phyloP scores from a whole-genome alignment of 2,329 filamentous ascomycete genomes.

The Colletotrichum spaethianum region DNA sequence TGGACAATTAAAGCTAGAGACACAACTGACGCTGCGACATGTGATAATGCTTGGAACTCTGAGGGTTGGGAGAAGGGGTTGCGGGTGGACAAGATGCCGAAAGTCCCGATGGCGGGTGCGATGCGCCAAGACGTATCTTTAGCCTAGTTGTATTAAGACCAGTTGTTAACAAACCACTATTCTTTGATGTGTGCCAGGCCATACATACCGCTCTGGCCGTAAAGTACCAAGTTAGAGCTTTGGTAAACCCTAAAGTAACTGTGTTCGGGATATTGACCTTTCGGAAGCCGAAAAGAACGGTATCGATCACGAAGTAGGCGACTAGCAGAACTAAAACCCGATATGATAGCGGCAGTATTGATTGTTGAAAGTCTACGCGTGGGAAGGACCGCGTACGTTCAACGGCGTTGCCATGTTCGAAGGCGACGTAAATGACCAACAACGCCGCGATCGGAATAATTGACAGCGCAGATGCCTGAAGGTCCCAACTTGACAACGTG shows the following conservation, averaged over 20 bases:
- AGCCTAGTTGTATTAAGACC: not conserved
- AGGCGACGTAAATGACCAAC: not conserved
- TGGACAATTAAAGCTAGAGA: not conserved
- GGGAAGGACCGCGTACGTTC: not conserved
- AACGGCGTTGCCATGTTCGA: not conserved
- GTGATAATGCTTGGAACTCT: not conserved
- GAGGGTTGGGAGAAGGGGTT: not conserved
- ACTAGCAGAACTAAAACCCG: not conserved
- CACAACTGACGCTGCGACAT: not conserved
- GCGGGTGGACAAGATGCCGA: not conserved
- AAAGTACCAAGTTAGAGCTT: slow-evolving; percentile 4
- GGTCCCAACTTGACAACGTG: slow-evolving; percentile 6
- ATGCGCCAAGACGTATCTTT: slow-evolving; percentile 8
- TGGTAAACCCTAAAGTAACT: not conserved
- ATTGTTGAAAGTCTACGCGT: not conserved
- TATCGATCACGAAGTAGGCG: not conserved
- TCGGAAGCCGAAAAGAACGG: not conserved
- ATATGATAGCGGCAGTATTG: not conserved
- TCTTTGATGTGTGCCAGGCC: not conserved
- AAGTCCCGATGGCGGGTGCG: not conserved
- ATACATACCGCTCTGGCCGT: not conserved
- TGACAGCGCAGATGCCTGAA: not conserved
- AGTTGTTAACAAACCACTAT: not conserved
- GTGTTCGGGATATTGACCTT: not conserved
- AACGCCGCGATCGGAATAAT: not conserved